A percentile compares a stretch with the other conserved stretches of the same genome.
These are phyloP conservation scores for Camellia granthamiana DNA, from an alignment of 148 eudicot species.

Conservation along the genomic window DNA sequence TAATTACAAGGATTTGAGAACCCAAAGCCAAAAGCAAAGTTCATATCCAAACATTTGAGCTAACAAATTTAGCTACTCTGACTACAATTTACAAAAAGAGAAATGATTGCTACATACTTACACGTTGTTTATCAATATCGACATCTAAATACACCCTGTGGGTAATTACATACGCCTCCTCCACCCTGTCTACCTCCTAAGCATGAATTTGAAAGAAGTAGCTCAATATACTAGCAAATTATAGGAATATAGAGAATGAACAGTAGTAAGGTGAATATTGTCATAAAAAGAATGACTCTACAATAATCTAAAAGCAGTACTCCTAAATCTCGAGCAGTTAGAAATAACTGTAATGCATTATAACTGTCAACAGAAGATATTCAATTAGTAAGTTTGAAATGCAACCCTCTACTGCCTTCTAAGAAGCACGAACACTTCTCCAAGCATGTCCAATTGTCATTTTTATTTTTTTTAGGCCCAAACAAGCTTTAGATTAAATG, in stretches of 20 bases:
- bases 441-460: too few relatives aligned
- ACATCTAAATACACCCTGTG: conserved; percentile 88
- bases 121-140: conserved; percentile 86
- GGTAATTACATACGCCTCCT: conserved; percentile 67
- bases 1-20: conserved; percentile 1
- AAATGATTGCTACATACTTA: conserved; percentile 43
- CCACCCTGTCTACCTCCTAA: conserved; percentile 48
- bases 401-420: too few relatives aligned
- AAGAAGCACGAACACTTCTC: too few relatives aligned
- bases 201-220: conserved; percentile 8
- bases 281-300: background rate
- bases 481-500: too few relatives aligned
- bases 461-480: too few relatives aligned
- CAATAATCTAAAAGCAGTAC: background rate
- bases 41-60: conserved; percentile 1
- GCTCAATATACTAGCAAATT: conserved; percentile 11
- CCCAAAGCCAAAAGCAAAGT: conserved; percentile 10
- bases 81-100: background rate
- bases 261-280: background rate
- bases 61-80: background rate
- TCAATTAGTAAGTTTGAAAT: background rate
- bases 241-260: background rate
- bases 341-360: background rate
- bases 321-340: background rate
- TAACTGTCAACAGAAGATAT: background rate